These are phyloP conservation scores for Akebia trifoliata DNA, from an alignment of 164 flowering plant species.

Conservation along the genomic window DNA sequence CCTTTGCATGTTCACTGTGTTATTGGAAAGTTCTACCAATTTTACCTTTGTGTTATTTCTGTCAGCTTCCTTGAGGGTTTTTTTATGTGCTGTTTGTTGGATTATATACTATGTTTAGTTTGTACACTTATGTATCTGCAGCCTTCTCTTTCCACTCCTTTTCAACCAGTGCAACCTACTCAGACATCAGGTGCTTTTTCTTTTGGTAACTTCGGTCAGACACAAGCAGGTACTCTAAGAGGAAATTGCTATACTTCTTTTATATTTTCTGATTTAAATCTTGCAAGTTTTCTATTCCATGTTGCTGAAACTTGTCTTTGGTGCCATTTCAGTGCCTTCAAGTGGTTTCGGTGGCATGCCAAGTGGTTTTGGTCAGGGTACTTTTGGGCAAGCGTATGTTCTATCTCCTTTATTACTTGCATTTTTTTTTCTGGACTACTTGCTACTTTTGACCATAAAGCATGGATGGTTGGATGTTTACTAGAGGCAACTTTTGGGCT, in stretches of 20 bases:
- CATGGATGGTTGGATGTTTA: too few species aligned
- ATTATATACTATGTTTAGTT: not conserved
- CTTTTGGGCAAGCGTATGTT: conserved; percentile 62
- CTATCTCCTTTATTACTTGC: not conserved
- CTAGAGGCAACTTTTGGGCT: too few species aligned
- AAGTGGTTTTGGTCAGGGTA: conserved; percentile 45
- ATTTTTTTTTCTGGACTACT: not conserved
- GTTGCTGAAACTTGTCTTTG: conserved; percentile 11
- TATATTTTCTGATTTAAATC: not conserved
- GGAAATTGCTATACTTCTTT: not conserved
- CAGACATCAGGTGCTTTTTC: conserved; percentile 46
- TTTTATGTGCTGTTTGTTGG: not conserved
- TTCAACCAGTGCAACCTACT: conserved; percentile 49
- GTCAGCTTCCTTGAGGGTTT: not conserved
- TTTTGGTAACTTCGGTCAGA: conserved; percentile 53
- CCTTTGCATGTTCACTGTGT: not conserved
- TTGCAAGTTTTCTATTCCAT: conserved; percentile 1
- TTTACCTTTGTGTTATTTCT: not conserved
- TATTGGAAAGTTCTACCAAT: not conserved
- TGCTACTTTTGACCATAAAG: too few species aligned
- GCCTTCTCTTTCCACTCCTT: conserved; percentile 52
- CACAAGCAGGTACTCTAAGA: conserved; percentile 49
- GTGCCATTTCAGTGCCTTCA: conserved; percentile 31
- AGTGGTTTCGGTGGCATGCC: conserved; percentile 41
- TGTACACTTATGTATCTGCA: conserved; percentile 12